Percentiles rank a stretch among this genome's conserved stretches.
Conservation (phyloP, 768 basidiomycete genomes). For the Tulasnella sp. region DNA sequence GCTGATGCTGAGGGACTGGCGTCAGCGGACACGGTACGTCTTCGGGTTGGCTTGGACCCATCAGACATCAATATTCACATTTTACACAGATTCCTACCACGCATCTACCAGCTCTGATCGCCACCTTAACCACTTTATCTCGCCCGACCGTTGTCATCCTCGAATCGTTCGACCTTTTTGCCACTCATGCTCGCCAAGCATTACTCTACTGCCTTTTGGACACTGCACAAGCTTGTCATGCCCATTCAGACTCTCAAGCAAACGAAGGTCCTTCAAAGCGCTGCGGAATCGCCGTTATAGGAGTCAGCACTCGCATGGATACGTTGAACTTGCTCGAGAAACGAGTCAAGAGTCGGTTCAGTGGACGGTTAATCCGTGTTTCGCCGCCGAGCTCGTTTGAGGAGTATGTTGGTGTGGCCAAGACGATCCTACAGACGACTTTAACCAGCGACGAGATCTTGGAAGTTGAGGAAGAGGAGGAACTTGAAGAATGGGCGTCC, state of each 20-base stretch:
- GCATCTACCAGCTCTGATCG: conserved; percentile 69
- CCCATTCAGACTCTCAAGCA: conserved; percentile 35
- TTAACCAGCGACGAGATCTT: conserved; percentile 32
- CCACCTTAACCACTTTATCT: conserved; percentile 69
- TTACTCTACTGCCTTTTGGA: conserved; percentile 94
- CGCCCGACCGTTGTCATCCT: conserved; percentile 79
- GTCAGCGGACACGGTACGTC: background rate
- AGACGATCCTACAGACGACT: conserved; percentile 43
- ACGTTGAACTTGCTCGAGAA: conserved; percentile 89
- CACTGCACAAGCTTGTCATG: conserved; percentile 80
- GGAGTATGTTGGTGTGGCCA: conserved; percentile 51
- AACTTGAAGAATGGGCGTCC: conserved; percentile 47
- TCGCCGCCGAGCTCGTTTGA: conserved; percentile 52
- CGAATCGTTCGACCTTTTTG: conserved; percentile 92
- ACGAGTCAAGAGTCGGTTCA: conserved; percentile 95
- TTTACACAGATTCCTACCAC: conserved; percentile 53
- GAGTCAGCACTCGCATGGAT: conserved; percentile 81
- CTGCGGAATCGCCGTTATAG: conserved; percentile 79
- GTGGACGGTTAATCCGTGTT: conserved; percentile 80
- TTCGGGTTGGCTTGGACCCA: background rate
- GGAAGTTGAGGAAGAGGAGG: conserved; percentile 22
- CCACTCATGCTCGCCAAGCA: conserved; percentile 85
- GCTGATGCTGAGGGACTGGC: conserved; percentile 36
- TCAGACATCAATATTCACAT: conserved; percentile 29
- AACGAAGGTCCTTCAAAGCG: conserved; percentile 32